Evolutionary conservation across 768 basidiomycete species (phyloP), one percentile per base, ranked within the genome.

Genomic region (Hygrophoropsis aurantiaca): DNA sequence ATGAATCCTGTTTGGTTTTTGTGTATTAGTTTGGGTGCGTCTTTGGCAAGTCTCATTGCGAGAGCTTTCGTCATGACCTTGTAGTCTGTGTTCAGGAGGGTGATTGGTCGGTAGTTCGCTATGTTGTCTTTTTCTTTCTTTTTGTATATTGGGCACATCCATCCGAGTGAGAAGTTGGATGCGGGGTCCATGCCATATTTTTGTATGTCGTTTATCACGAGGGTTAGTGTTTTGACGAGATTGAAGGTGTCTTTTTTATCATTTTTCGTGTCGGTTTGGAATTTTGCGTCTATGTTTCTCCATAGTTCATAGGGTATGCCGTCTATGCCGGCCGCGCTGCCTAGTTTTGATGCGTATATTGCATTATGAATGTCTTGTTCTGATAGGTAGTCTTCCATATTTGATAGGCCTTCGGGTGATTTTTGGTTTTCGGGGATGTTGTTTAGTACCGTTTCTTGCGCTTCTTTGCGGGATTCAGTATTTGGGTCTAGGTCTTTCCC

Each of bases 1-100:
- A 77, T 55, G 20, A 77, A 77, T 0, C 74, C 74, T 0, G 72
- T 63, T 18, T 58, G 61, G 44, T 45, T 11, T 0, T 39, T 45
- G 42, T 58, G 49, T 2, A 58, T 45, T 1, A 64, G 30, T 1
- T 32, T 2, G 7, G n/a, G 9, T 7, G 21, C 27, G 40, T 21
- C 8, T 5, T 4, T 5, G 5, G 40, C 40, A 3, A 55, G 21
- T 11, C 18, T 2, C 21, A n/a, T 47, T 5, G 44, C 19, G 2
- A 53, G 48, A 21, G 19, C 42, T 64, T 53, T 24, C 1, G 55
- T 56, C 16, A 58, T 40, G 0, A 56, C 27, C 18, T 58, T 58
- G 39, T 56, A 56, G 52, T 58, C 57, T 0, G 49, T 52, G 44
- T 58, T 58, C 0, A 58, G 46, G 0, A 58, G 46, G 2, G 55